These are phyloP conservation scores for Alternaria gaisen DNA, from an alignment of 2,329 filamentous ascomycete species.

Conservation along the genomic window DNA sequence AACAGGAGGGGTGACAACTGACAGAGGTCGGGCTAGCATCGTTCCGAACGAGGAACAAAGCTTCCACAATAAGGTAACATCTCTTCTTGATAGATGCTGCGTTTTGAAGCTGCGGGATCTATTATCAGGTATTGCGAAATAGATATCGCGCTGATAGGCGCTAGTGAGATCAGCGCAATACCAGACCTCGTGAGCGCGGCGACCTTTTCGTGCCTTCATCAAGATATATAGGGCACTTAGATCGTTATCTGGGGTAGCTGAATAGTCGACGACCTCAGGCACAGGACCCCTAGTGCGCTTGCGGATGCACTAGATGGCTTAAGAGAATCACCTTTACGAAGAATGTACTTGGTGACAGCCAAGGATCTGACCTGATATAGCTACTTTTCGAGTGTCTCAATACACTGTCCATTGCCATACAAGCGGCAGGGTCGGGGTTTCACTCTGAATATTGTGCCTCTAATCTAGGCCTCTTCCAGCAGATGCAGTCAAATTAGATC, in stretches of 20 bases:
- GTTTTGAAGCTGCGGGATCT: rapidly evolving
- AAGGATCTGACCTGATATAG: neutral
- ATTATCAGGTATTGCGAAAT: rapidly evolving
- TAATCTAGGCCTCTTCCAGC: neutral
- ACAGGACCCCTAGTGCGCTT: neutral
- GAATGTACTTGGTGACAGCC: neutral
- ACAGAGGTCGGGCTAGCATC: too few relatives aligned
- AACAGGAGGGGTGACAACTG: too few relatives aligned
- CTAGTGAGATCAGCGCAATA: neutral
- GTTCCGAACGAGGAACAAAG: too few relatives aligned
- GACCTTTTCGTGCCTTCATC: neutral
- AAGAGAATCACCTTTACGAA: neutral
- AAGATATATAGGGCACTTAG: neutral
- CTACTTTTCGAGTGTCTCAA: neutral
- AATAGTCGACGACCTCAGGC: neutral
- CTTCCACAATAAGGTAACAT: too few relatives aligned
- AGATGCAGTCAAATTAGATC: neutral
- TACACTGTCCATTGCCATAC: neutral
- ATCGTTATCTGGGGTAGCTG: neutral
- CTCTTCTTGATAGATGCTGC: too few relatives aligned
- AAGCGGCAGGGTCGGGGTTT: neutral
- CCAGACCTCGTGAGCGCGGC: neutral
- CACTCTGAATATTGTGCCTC: too few relatives aligned
- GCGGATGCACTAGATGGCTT: neutral
- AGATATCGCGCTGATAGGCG: rapidly evolving